Evolutionary conservation across 768 basidiomycete genomes (phyloP).

Genomic region (Termitomyces titanicus): DNA sequence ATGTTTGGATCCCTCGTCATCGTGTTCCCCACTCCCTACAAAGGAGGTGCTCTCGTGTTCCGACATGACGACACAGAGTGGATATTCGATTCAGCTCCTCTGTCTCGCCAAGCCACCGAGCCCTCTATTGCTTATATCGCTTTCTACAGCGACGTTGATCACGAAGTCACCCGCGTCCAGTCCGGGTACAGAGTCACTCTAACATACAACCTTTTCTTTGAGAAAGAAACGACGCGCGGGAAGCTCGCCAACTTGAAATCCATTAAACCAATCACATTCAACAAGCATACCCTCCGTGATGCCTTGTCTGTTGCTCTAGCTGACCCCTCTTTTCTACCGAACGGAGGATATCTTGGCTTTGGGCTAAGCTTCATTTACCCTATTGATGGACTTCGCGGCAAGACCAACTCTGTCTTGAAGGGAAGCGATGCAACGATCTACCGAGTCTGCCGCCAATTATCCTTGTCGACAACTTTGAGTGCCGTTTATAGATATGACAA

Average conservation of each 20-base stretch:
- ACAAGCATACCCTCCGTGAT: slow-evolving; percentile 5
- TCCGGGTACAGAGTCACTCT: slow-evolving; percentile 38
- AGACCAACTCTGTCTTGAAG: too few relatives aligned
- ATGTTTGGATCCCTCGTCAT: slow-evolving; percentile 54
- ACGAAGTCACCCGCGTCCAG: slow-evolving; percentile 31
- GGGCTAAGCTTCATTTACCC: slow-evolving; percentile 35
- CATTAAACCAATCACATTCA: slow-evolving; percentile 1
- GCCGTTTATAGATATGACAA: too few relatives aligned
- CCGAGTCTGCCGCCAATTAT: too few relatives aligned
- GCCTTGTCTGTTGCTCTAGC: slow-evolving; percentile 25
- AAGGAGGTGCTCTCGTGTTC: slow-evolving; percentile 41
- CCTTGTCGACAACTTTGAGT: too few relatives aligned
- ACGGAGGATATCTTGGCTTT: slow-evolving; percentile 40
- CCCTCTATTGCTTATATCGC: slow-evolving; percentile 31
- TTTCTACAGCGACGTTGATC: slow-evolving; percentile 37
- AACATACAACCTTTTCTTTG: slow-evolving; percentile 38
- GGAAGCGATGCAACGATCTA: too few relatives aligned
- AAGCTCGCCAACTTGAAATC: not conserved
- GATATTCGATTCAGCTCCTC: slow-evolving; percentile 26
- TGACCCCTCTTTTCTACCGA: slow-evolving; percentile 30
- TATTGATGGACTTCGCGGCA: slow-evolving; percentile 1
- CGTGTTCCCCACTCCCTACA: slow-evolving; percentile 41
- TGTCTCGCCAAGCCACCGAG: not conserved
- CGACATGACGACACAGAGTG: slow-evolving; percentile 28
- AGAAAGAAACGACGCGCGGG: not conserved